Percentiles rank a stretch among this genome's conserved stretches.
These are phyloP conservation scores for Penicillium brevicompactum DNA, from an alignment of 2,329 filamentous ascomycete species.

Conservation along the genomic window DNA sequence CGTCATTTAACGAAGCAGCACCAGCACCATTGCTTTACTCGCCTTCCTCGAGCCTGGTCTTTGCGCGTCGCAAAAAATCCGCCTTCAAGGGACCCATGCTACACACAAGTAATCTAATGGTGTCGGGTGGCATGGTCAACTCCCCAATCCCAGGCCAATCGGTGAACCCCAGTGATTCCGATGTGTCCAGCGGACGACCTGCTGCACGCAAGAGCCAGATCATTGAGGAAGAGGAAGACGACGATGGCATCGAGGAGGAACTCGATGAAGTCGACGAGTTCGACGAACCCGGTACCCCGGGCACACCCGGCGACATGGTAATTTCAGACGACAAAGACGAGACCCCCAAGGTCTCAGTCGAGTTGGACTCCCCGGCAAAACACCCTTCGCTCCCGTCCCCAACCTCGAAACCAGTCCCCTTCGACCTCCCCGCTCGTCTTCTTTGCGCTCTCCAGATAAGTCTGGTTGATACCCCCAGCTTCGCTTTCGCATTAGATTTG, in stretches of 20 bases:
- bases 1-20: conserved; percentile 41
- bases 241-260: conserved; percentile 41
- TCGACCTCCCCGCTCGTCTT: conserved; percentile 44
- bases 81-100: conserved; percentile 50
- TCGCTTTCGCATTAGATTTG: conserved; percentile 13
- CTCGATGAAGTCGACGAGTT: conserved; percentile 47
- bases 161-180: conserved; percentile 19
- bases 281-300: conserved; percentile 30
- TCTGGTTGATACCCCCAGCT: conserved; percentile 11
- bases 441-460: conserved; percentile 27
- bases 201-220: conserved; percentile 43
- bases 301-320: conserved; percentile 23
- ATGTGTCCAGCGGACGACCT: conserved; percentile 24
- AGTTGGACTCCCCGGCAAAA: conserved; percentile 21
- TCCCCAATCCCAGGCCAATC: conserved; percentile 37
- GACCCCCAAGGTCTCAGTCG: conserved; percentile 8
- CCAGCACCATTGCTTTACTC: conserved; percentile 41
- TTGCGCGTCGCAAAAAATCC: conserved; percentile 49
- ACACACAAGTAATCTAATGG: conserved; percentile 40
- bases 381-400: conserved; percentile 33
- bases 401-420: conserved; percentile 34
- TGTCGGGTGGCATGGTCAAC: conserved; percentile 35
- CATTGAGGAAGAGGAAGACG: conserved; percentile 49
- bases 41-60: conserved; percentile 46
- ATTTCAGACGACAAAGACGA: conserved; percentile 14